Evolutionary conservation across 768 basidiomycete genomes (phyloP).

Genomic region (Erythrobasidium yunnanense): DNA sequence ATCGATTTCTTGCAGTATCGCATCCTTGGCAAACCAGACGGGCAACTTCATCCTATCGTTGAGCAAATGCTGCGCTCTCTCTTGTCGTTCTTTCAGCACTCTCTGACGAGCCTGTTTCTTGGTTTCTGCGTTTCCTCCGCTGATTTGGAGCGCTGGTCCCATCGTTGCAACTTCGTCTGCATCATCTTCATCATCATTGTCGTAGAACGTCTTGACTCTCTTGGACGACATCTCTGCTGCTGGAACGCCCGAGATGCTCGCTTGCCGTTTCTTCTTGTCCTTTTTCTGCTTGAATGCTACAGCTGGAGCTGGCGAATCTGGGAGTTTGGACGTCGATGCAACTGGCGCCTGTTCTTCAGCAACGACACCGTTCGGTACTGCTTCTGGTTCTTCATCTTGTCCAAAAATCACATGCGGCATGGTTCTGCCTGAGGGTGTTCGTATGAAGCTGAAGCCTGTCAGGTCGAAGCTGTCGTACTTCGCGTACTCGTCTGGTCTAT

Average conservation of each 20-base stretch:
- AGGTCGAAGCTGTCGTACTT: too few relatives aligned
- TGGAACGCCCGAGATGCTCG: neutral
- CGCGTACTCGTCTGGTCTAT: too few relatives aligned
- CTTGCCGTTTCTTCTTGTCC: conserved; percentile 4
- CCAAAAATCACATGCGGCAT: neutral
- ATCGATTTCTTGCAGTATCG: conserved; percentile 59
- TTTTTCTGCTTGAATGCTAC: neutral
- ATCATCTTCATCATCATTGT: neutral
- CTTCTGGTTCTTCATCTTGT: neutral
- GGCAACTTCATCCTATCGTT: conserved; percentile 50
- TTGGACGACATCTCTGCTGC: neutral
- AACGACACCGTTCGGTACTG: neutral
- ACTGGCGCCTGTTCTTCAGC: neutral
- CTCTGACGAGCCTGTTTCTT: conserved; percentile 18
- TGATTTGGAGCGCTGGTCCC: neutral
- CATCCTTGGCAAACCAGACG: conserved; percentile 66
- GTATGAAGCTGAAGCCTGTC: too few relatives aligned
- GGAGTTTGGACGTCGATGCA: neutral
- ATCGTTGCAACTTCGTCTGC: conserved; percentile 2
- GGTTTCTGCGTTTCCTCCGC: neutral
- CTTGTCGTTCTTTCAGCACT: conserved; percentile 8
- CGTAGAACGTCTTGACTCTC: conserved; percentile 1
- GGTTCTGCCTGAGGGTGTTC: neutral
- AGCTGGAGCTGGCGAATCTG: neutral
- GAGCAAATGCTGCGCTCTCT: conserved; percentile 21